These are phyloP conservation scores for Rhizopogon salebrosus DNA, from an alignment of 768 basidiomycete genomes.

Conservation along the genomic window DNA sequence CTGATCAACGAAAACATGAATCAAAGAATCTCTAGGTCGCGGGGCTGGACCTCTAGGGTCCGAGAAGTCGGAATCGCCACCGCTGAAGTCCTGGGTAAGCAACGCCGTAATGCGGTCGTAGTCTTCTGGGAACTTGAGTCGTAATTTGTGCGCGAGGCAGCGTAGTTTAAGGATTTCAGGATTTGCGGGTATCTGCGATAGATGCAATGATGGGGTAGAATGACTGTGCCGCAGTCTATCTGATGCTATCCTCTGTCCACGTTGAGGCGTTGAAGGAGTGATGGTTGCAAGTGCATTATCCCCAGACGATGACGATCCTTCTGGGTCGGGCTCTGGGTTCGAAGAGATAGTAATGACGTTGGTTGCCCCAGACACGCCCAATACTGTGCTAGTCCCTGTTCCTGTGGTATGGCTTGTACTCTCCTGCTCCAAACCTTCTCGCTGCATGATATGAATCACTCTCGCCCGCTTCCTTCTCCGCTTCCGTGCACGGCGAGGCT, in stretches of 20 bases:
- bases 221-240: constrained; percentile 36
- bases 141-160: constrained; percentile 50
- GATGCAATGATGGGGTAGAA: constrained; percentile 42
- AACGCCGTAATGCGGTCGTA: constrained; percentile 25
- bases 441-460: constrained; percentile 24
- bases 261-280: constrained; percentile 27
- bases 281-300: constrained; percentile 9
- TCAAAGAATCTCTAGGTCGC: constrained; percentile 24
- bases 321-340: constrained; percentile 17
- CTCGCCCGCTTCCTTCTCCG: constrained; percentile 34
- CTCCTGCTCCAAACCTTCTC: constrained; percentile 6
- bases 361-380: constrained; percentile 1
- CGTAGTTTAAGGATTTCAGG: constrained; percentile 47
- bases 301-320: constrained; percentile 26
- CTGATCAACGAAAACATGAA: constrained; percentile 43
- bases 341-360: constrained; percentile 15
- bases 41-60: constrained; percentile 30
- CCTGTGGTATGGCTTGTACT: background rate
- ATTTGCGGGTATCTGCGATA: constrained; percentile 37
- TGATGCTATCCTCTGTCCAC: constrained; percentile 14
- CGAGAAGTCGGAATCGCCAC: constrained; percentile 29
- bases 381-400: background rate
- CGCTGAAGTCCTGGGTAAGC: constrained; percentile 31
- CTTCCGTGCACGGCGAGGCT: constrained; percentile 32
- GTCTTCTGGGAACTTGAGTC: constrained; percentile 53